Evolutionary conservation across 257 asterid species (phyloP).

Genomic region (Solanum paucissectum): DNA sequence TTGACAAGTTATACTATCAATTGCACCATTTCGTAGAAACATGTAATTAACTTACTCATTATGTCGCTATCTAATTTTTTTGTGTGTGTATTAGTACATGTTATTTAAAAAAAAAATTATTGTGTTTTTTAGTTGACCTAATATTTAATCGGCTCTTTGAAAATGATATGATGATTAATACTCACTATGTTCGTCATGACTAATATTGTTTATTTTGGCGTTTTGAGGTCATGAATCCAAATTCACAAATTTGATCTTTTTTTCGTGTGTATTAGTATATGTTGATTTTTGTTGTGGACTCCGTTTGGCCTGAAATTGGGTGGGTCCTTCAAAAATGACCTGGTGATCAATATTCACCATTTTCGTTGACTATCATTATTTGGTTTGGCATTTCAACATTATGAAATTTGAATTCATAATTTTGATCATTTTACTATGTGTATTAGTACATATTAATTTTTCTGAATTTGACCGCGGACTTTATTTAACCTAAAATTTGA

Average conservation of each 20-base stretch:
- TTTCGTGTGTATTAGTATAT: not conserved
- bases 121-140: rapidly evolving
- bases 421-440: not conserved
- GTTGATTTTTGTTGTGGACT: not conserved
- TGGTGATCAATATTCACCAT: not conserved
- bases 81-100: not conserved
- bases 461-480: not conserved
- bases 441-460: not conserved
- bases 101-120: not conserved
- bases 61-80: not conserved
- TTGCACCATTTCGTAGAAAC: not conserved
- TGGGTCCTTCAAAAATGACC: not conserved
- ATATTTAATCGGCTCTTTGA: not conserved
- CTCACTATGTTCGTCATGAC: not conserved
- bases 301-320: not conserved
- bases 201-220: not conserved
- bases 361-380: not conserved
- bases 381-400: not conserved
- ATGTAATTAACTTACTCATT: not conserved
- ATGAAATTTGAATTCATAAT: not conserved
- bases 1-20: not conserved
- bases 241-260: not conserved
- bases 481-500: not conserved
- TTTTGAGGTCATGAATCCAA: not conserved
- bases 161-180: not conserved